Conservation (phyloP, 2,329 filamentous ascomycete species). For the Helotiales sp. region DNA sequence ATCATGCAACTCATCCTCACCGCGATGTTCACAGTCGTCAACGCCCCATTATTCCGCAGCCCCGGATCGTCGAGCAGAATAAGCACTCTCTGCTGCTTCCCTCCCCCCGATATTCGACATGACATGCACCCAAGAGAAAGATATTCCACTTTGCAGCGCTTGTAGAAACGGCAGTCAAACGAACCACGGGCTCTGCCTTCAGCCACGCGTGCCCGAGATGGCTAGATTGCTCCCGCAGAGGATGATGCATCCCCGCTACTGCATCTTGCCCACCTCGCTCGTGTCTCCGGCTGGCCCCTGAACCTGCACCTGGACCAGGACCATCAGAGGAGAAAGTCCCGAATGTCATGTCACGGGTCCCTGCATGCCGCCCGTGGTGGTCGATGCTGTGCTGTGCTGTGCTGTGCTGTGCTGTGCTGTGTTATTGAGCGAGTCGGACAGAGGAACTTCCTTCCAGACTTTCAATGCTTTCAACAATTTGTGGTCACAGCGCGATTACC, state of each 20-base stretch:
- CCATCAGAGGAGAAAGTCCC: background rate
- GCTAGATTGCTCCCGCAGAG: background rate
- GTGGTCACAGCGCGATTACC: constrained; percentile 4
- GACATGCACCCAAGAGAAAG: background rate
- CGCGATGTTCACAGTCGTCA: background rate
- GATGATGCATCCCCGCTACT: background rate
- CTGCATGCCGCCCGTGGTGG: background rate
- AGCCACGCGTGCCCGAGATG: constrained; percentile 3
- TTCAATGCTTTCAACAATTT: constrained; percentile 1
- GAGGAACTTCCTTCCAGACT: constrained; percentile 1
- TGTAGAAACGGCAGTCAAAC: constrained; percentile 18
- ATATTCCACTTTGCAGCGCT: constrained; percentile 9
- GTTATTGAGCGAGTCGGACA: too few species aligned
- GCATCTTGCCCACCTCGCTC: background rate
- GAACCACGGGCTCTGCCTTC: constrained; percentile 1
- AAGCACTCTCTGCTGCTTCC: background rate
- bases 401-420: too few species aligned
- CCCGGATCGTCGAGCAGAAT: constrained; percentile 1
- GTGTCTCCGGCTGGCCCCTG: background rate
- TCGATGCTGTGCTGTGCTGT: background rate
- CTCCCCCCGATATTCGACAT: too few species aligned
- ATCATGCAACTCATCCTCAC: background rate
- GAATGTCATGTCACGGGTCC: background rate
- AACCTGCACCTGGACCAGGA: background rate
- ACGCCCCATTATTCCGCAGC: background rate